Evolutionary conservation across 2,329 filamentous ascomycete genomes (phyloP).

Genomic region (Colletotrichum noveboracense): DNA sequence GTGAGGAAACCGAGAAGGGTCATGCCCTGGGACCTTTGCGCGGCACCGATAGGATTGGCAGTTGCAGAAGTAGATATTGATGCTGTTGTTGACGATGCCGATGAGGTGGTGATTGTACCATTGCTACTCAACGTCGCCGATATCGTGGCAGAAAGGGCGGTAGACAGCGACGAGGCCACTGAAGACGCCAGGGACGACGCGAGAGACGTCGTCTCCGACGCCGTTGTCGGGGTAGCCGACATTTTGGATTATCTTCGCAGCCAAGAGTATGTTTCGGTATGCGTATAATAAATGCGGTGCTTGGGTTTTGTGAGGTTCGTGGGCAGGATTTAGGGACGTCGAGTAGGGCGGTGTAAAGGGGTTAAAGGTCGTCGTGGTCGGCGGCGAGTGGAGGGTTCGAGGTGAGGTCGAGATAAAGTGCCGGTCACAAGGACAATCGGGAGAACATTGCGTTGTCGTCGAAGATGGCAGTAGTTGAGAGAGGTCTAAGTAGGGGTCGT

Average conservation of each 20-base stretch:
- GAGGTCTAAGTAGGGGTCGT: not conserved
- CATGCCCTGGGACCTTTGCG: slow-evolving; percentile 41
- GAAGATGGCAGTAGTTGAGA: not conserved
- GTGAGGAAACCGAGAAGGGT: slow-evolving; percentile 65
- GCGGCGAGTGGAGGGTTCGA: not conserved
- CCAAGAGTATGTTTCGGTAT: not conserved
- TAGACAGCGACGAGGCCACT: slow-evolving; percentile 27
- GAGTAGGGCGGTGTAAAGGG: not conserved
- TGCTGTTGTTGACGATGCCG: not conserved
- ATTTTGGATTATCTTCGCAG: not conserved
- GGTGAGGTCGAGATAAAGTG: not conserved
- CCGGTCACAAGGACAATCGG: not conserved
- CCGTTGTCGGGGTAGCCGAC: slow-evolving; percentile 17
- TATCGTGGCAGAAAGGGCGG: not conserved
- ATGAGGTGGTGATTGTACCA: not conserved
- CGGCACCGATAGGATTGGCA: not conserved
- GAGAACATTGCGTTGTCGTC: not conserved
- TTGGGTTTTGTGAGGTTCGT: not conserved
- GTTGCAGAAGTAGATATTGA: not conserved
- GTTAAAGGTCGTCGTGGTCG: not conserved
- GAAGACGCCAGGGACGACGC: slow-evolving; percentile 17
- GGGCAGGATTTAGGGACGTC: not conserved
- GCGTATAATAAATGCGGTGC: not conserved
- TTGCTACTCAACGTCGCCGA: slow-evolving; percentile 8
- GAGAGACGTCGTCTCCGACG: slow-evolving; percentile 4